Percentiles rank a stretch among this genome's conserved stretches.
Conservation (phyloP, 495 filamentous ascomycete species). For the Sabuloglossum arenarium region DNA sequence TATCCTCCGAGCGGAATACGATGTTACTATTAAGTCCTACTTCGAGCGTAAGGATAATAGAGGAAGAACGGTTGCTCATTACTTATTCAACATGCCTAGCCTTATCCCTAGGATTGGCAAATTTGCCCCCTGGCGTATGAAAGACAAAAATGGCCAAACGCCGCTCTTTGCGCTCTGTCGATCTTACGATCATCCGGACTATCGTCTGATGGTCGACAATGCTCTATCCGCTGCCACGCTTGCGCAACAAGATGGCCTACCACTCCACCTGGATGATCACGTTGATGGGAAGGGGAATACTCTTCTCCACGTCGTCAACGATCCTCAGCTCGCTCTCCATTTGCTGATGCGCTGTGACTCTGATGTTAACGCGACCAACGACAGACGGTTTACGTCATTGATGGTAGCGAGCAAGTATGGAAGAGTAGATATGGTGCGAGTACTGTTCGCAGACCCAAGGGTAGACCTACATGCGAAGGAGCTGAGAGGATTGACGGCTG, state of each 20-base stretch:
- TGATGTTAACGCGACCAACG: slow-evolving; percentile 89
- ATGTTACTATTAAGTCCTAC: slow-evolving; percentile 37
- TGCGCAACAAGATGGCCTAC: slow-evolving; percentile 54
- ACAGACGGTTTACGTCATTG: slow-evolving; percentile 82
- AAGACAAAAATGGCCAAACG: slow-evolving; percentile 91
- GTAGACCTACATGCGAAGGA: slow-evolving; percentile 77
- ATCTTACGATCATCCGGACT: slow-evolving; percentile 84
- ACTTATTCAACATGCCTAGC: slow-evolving; percentile 80
- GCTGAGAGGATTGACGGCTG: slow-evolving; percentile 73
- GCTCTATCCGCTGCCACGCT: slow-evolving; percentile 54
- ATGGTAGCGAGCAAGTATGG: slow-evolving; percentile 99
- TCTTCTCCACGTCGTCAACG: slow-evolving; percentile 77
- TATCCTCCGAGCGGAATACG: slow-evolving; percentile 30
- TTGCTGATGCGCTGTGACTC: slow-evolving; percentile 72
- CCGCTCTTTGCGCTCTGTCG: slow-evolving; percentile 86
- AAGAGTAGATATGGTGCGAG: slow-evolving; percentile 75
- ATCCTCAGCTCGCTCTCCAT: slow-evolving; percentile 50
- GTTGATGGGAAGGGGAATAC: slow-evolving; percentile 88
- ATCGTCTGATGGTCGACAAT: slow-evolving; percentile 62
- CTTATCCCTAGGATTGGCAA: slow-evolving; percentile 57
- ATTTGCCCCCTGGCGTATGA: slow-evolving; percentile 69
- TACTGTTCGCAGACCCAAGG: slow-evolving; percentile 66
- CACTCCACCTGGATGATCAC: slow-evolving; percentile 81
- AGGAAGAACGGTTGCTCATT: slow-evolving; percentile 81
- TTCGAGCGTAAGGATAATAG: slow-evolving; percentile 55